Evolutionary conservation across 768 basidiomycete genomes (phyloP), one percentile per base, ranked within the genome.

Genomic region (Boletus huronensis): DNA sequence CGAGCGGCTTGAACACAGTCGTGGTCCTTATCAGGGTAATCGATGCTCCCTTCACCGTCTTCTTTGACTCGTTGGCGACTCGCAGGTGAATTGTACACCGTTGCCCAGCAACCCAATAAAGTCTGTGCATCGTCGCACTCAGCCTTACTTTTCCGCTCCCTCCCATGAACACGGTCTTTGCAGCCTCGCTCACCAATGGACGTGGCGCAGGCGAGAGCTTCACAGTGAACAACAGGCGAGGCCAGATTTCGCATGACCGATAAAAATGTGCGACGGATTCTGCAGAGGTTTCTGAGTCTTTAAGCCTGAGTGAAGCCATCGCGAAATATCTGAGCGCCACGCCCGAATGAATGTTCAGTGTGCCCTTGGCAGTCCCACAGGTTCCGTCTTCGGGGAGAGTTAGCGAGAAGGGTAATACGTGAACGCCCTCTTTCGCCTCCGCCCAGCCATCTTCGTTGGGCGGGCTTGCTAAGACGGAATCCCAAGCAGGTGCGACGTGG

Each of bases 231-330:
- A 90, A 79, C 19, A 93, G 70, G 43, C 81, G 82, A 1, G 93
- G 92, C 82, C 85, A 92, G 28, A 95, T 75, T 50, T 85, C 82
- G 68, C 91, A 86, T 43, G 84, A 74, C 9, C 93, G 83, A 68
- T 94, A 96, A 69, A 95, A 93, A 70, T 97, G 93, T 4, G 93
- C 87, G 32, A 95, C 86, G 3, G 89, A 90, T 14, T 82, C 78
- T 60, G 79, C 79, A 26, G 75, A 74, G 5, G 81, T 81, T 16
- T 76, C 71, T 2, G 81, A 64, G 50, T 90, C 83, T 68, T 87
- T 88, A 53, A 95, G 79, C 70, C 87, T 88, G 60, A 82, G 85
- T 48, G 69, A 91, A 84, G 80, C 82, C 74, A 95, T 86, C 14
- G 82, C 85, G 41, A 95, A 88, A 69, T 95, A 94, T 52, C 81